Conservation (phyloP, 2,329 filamentous ascomycete species). For the Cladophialophora bantiana region DNA sequence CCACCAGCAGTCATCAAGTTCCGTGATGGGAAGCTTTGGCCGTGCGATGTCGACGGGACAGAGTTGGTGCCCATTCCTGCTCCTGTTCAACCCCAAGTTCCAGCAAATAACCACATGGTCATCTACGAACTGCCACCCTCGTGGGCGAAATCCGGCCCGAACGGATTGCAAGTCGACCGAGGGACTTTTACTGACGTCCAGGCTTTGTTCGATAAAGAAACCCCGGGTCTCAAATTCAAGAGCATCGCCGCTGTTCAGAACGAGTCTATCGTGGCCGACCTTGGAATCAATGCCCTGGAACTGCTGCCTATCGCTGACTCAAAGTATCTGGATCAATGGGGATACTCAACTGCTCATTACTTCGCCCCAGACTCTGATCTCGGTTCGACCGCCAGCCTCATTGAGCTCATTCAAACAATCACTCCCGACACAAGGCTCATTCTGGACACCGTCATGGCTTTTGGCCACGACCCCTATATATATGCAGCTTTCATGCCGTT, state of each 20-base stretch:
- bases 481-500: constrained; percentile 2
- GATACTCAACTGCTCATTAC: constrained; percentile 13
- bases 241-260: constrained; percentile 8
- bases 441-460: constrained; percentile 8
- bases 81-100: constrained; percentile 4
- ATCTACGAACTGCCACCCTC: constrained; percentile 10
- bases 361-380: constrained; percentile 6
- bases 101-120: constrained; percentile 5
- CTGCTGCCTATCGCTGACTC: constrained; percentile 6
- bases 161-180: constrained; percentile 5
- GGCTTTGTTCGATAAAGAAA: constrained; percentile 4
- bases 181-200: constrained; percentile 7
- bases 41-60: constrained; percentile 4
- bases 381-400: neutral
- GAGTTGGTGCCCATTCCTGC: neutral
- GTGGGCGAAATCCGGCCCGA: constrained; percentile 11
- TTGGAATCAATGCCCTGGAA: constrained; percentile 10
- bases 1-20: constrained; percentile 12
- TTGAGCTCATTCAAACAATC: constrained; percentile 1
- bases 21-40: constrained; percentile 10
- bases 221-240: neutral
- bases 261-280: neutral
- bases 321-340: constrained; percentile 7
- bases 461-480: constrained; percentile 10
- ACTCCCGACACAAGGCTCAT: neutral